Evolutionary conservation across 2,329 filamentous ascomycete genomes (phyloP), one percentile per base, ranked within the genome.

Genomic region (Phialocephala sp.): DNA sequence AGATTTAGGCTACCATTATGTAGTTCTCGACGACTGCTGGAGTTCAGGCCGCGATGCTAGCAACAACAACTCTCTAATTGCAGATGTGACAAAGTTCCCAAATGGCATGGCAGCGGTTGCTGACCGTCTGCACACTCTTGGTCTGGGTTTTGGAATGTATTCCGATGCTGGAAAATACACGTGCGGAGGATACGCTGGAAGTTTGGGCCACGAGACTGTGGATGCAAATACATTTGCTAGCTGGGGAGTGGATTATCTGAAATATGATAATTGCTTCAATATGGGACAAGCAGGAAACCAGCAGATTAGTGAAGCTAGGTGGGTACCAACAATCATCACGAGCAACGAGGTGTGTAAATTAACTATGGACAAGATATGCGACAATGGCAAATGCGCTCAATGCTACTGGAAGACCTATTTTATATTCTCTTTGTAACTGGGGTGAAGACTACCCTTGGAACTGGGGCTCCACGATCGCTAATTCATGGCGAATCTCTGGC

Each of bases 211-310:
- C 69, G 85, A 86, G 71, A 77, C 80, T 39, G 77, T 82, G 35
- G 85, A 87, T 72, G 85, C 85, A 0, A 73, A 81, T 18, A 79
- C 80, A 0, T 86, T 81, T 72, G 84, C 84, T 0, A 75, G 74
- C 18, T 84, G 83, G 81, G 83, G 81, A 1, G 81, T 85, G 37
- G 81, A 83, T 72, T 84, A 84, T 68, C 72, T 84, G 24, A 84
- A 85, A 72, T 86, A 86, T 69, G 84, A 86, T 74, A 86, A 86
- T 71, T 87, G 84, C 76, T 85, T 80, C 72, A 85, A 85, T 67
- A 77, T 82, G 66, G 84, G 84, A 8, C 80, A 83, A 63, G 80
- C 79, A n/a, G 84, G 83, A 70, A 76, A 73, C 67, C 75, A 68
- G 64, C 73, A 62, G 70, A 74, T 76, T 65, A 83, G 67, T 32